Base-by-base conservation (phyloP, 225 moss, liverwort and hornwort species). In the Bryoerythrophyllum caledonicum region DNA sequence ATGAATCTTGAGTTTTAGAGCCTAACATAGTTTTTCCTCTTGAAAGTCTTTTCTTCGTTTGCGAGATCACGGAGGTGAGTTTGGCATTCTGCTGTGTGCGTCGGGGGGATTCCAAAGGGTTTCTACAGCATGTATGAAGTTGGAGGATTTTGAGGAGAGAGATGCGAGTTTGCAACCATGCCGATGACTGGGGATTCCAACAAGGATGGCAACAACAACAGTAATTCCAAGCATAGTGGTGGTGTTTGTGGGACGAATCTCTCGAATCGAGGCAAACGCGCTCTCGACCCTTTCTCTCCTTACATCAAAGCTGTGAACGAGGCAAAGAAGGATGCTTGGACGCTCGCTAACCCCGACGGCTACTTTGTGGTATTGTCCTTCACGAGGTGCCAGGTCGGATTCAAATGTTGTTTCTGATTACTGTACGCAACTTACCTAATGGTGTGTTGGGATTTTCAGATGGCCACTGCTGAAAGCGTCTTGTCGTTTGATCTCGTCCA, bases 381-480 rank as follows among this genome's bases (percentile, higher is more conserved):
- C 28, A 7, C 51, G 5, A 32, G 5, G 2, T 5, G 5, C 5
- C 32, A 5, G 2, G 2, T 32, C 5, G 11, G 13, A 43, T n/a
- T n/a, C 60, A 4, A 21, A 44, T 40, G 12, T 60, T 59, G 27
- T 19, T 19, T 24, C 16, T 11, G 55, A 43, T 46, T 82, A 75
- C 44, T n/a, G n/a, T n/a, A n/a, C n/a, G n/a, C n/a, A n/a, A n/a
- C n/a, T n/a, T n/a, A n/a, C n/a, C n/a, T n/a, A n/a, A n/a, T n/a
- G n/a, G n/a, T n/a, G n/a, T n/a, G n/a, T n/a, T n/a, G n/a, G n/a
- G n/a, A 23, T 85, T 70, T 48, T 64, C 84, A 95, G 91, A 97
- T 97, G 96, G 96, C 96, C 75, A 97, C 96, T 14, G 94, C 96
- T 15, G 96, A 97, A 76, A 97, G 96, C 60, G 81, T 97, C 46